Evolutionary conservation across 2,329 filamentous ascomycete genomes (phyloP).

Genomic region (Seiridium cupressi): DNA sequence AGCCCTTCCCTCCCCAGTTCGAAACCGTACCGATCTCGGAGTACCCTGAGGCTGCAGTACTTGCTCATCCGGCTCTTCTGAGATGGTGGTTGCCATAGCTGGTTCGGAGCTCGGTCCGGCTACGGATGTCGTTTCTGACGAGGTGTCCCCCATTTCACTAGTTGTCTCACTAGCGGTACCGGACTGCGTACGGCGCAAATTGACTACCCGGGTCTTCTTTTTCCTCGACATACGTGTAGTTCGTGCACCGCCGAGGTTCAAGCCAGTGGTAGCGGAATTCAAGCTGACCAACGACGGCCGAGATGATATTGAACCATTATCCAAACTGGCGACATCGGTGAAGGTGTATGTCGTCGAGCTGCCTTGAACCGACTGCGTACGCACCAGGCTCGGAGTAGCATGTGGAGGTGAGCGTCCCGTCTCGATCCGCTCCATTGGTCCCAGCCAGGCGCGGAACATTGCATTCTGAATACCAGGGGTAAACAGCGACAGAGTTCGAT

Average conservation of each 20-base stretch:
- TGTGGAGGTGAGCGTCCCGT: slow-evolving; percentile 44
- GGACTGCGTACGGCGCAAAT: slow-evolving; percentile 65
- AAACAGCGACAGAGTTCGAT: slow-evolving; percentile 86
- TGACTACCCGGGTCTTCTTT: slow-evolving; percentile 82
- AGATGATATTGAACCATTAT: slow-evolving; percentile 62
- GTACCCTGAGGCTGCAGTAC: slow-evolving; percentile 16
- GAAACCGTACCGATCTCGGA: slow-evolving; percentile 42
- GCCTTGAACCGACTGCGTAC: slow-evolving; percentile 62
- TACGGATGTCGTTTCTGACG: slow-evolving; percentile 54
- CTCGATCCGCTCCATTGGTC: slow-evolving; percentile 70
- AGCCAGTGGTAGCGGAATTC: slow-evolving; percentile 58
- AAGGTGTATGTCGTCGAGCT: slow-evolving; percentile 68
- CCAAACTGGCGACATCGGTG: slow-evolving; percentile 66
- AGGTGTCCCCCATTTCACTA: slow-evolving; percentile 49
- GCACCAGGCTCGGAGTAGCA: slow-evolving; percentile 53
- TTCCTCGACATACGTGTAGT: slow-evolving; percentile 62
- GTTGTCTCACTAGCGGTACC: slow-evolving; percentile 48
- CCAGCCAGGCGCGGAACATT: slow-evolving; percentile 90
- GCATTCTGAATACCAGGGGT: slow-evolving; percentile 88
- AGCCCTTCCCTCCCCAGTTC: slow-evolving; percentile 25
- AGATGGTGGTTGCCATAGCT: slow-evolving; percentile 52
- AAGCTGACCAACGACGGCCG: slow-evolving; percentile 65
- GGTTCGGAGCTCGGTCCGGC: slow-evolving; percentile 62
- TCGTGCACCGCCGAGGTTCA: slow-evolving; percentile 61
- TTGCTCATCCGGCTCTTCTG: slow-evolving; percentile 59